Base-by-base conservation (phyloP, 163 green algal genomes). In the Chlamydomonas reinhardtii region DNA sequence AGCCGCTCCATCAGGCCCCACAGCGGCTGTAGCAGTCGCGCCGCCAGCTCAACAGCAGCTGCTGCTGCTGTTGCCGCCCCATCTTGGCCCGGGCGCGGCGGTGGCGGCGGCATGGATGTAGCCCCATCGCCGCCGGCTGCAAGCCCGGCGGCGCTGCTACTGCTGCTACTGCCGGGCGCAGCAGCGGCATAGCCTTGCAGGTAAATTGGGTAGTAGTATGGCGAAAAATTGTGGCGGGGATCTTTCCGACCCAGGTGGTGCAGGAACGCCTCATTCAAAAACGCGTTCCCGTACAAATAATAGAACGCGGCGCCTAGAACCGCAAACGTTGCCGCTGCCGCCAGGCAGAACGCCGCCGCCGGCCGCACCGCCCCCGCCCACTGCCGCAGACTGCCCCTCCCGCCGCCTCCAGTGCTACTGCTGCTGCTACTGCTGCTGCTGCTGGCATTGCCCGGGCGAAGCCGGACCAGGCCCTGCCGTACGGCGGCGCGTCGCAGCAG, bases 151-250 rank as follows among this genome's bases (percentile, higher is more conserved):
- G 5, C 39, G 39, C 48, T 56, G 48, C 48, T 56, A 14, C 48
- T 19, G 9, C 48, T 56, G 48, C 48, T 56, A 17, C 6, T 43
- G 17, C 43, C 37, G 29, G 32, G 25, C 22, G 24, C 16, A 14
- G 19, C 62, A 24, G 31, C 39, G 56, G 69, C 82, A 54, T 90
- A 73, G 43, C 66, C 43, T 32, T 56, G 48, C 12, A 98, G 82
- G 90, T 98, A 98, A 20, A 95, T 91, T 16, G 89, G 88, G 84
- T 96, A 96, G 77, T 96, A 98, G 85, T 96, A 94, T 17, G 93
- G 90, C 22, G 95, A 96, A 81, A 98, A 98, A 89, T 98, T 98
- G 92, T 98, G 96, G n/a, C 95, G 90, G 3, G 95, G 97, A 80
- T 99, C 97, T 2, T 90, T 90, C 0, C 97, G 92, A 0, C 17